Percentiles rank a stretch among this genome's conserved stretches.
Conservation (phyloP, 176 grass and related monocot genomes). For the Luzula sylvatica region DNA sequence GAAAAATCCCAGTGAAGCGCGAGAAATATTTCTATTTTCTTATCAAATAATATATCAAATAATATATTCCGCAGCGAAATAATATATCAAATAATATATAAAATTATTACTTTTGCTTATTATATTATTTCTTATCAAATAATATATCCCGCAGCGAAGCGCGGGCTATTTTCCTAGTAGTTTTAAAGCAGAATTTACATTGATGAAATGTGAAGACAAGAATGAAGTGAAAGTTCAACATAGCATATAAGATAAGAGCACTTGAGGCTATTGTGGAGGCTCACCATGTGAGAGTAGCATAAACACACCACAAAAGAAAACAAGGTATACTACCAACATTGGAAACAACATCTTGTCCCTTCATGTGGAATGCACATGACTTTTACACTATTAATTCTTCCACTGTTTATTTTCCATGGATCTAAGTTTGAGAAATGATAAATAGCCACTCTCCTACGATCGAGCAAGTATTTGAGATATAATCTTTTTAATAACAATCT, state of each 20-base stretch:
- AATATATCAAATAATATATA: too few species aligned
- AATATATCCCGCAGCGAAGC: too few species aligned
- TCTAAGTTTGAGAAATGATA: neutral
- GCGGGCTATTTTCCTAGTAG: too few species aligned
- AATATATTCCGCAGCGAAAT: too few species aligned
- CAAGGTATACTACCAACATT: constrained; percentile 26
- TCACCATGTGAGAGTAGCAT: constrained; percentile 34
- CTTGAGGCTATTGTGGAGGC: constrained; percentile 13
- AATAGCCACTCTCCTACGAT: neutral
- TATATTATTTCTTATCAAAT: too few species aligned
- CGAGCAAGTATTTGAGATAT: too few species aligned
- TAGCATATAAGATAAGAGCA: neutral
- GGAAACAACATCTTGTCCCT: constrained; percentile 30
- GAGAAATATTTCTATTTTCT: too few species aligned
- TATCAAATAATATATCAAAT: too few species aligned
- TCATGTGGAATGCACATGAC: constrained; percentile 51
- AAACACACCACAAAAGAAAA: constrained; percentile 22
- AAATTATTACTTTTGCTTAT: too few species aligned
- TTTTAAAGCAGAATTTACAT: too few species aligned
- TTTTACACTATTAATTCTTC: neutral
- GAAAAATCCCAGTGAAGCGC: too few species aligned
- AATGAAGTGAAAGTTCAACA: neutral
- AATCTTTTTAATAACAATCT: too few species aligned
- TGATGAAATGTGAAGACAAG: neutral
- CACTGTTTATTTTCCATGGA: neutral